These are phyloP conservation scores for Metarhizium rileyi DNA, from an alignment of 2,329 filamentous ascomycete species.

Conservation along the genomic window DNA sequence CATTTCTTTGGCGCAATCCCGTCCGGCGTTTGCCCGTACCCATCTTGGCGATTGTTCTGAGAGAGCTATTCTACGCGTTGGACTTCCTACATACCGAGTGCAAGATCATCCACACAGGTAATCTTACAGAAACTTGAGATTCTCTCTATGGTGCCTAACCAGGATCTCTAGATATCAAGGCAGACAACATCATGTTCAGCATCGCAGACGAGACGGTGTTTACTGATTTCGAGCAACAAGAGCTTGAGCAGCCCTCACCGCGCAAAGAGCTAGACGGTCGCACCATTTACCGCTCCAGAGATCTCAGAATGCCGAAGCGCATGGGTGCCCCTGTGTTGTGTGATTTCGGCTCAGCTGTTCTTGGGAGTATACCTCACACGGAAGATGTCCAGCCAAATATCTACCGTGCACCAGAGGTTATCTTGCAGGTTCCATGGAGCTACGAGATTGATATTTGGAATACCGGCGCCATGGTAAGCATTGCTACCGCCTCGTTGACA, in stretches of 20 bases:
- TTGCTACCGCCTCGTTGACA: neutral
- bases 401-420: constrained; percentile 36
- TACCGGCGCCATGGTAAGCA: constrained; percentile 35
- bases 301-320: constrained; percentile 23
- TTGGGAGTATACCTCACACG: constrained; percentile 17
- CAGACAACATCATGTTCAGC: constrained; percentile 36
- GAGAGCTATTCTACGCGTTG: constrained; percentile 30
- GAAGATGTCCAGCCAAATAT: constrained; percentile 31
- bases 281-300: constrained; percentile 31
- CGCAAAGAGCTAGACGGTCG: constrained; percentile 31
- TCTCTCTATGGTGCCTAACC: too few relatives aligned
- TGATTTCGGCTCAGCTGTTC: constrained; percentile 38
- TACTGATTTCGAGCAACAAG: constrained; percentile 25
- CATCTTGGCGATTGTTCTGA: constrained; percentile 25
- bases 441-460: constrained; percentile 44
- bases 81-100: constrained; percentile 38
- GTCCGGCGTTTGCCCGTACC: constrained; percentile 23
- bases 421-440: constrained; percentile 34
- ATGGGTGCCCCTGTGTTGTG: constrained; percentile 30
- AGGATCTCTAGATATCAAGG: constrained; percentile 38
- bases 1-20: constrained; percentile 31
- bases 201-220: constrained; percentile 19
- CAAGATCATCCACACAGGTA: constrained; percentile 35
- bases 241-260: constrained; percentile 28
- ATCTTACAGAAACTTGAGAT: too few relatives aligned